Evolutionary conservation across 1,284 basidiomycete species (phyloP).

Genomic region (Sporisorium exsertum): DNA sequence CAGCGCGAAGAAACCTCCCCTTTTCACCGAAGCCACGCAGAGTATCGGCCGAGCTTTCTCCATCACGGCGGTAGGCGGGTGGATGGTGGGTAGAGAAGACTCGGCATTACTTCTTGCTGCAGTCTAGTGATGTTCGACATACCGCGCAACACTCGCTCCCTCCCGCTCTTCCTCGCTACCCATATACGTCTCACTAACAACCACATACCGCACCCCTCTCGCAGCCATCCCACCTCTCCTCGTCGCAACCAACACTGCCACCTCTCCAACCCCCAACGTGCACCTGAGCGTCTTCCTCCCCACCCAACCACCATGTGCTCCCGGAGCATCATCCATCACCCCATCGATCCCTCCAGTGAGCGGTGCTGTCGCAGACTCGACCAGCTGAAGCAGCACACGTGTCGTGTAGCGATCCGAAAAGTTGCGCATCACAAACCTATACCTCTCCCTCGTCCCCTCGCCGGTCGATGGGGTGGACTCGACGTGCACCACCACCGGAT

Average conservation of each 20-base stretch:
- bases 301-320: background rate
- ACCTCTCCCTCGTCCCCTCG: background rate
- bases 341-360: too few species aligned
- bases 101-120: background rate
- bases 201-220: background rate
- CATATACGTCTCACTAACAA: conserved; percentile 6
- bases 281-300: conserved; percentile 19
- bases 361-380: background rate
- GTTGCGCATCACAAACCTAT: conserved; percentile 17
- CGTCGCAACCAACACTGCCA: conserved; percentile 1
- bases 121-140: conserved; percentile 9
- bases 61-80: background rate
- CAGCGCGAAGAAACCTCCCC: too few species aligned
- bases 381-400: conserved; percentile 3
- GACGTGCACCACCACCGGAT: conserved; percentile 14
- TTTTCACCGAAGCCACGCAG: too few species aligned
- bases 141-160: conserved; percentile 5
- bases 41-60: too few species aligned
- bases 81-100: background rate
- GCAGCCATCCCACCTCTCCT: background rate
- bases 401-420: conserved; percentile 20
- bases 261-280: background rate
- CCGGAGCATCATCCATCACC: too few species aligned
- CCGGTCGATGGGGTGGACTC: background rate
- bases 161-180: background rate